These are phyloP conservation scores for Crepidotus variabilis DNA, from an alignment of 768 basidiomycete genomes.

Conservation along the genomic window DNA sequence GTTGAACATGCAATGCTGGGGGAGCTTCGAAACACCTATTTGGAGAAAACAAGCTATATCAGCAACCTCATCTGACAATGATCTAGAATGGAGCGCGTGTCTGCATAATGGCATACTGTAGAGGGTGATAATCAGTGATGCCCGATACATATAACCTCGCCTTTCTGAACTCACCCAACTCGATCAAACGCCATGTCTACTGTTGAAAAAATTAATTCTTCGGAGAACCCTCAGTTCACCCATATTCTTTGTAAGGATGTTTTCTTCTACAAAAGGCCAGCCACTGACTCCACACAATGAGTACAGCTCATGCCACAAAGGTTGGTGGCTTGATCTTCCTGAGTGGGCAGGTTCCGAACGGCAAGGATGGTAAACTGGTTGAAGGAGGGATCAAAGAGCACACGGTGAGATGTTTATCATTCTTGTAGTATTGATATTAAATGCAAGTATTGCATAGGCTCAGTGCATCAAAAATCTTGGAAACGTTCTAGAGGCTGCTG, in stretches of 20 bases:
- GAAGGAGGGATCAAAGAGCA: constrained; percentile 57
- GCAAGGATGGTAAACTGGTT: constrained; percentile 43
- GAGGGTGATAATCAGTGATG: neutral
- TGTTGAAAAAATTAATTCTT: constrained; percentile 53
- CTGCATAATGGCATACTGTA: neutral
- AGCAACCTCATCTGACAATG: neutral
- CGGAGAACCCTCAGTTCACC: constrained; percentile 37
- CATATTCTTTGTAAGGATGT: constrained; percentile 46
- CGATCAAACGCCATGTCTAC: constrained; percentile 14
- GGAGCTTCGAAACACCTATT: neutral
- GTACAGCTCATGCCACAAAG: constrained; percentile 52
- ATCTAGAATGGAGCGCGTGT: neutral
- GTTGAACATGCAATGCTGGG: neutral
- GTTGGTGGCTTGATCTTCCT: constrained; percentile 56
- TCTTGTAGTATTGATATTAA: neutral
- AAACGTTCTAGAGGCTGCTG: constrained; percentile 48
- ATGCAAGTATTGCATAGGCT: constrained; percentile 27
- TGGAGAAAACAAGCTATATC: neutral
- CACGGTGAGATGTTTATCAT: constrained; percentile 32
- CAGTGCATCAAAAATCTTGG: constrained; percentile 56
- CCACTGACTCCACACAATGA: neutral
- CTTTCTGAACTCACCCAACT: neutral
- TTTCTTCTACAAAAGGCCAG: constrained; percentile 10
- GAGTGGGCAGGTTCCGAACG: constrained; percentile 57
- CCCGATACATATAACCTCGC: neutral